Evolutionary conservation across 2,329 filamentous ascomycete genomes (phyloP), one percentile per base, ranked within the genome.

Genomic region (Metarhizium sp.): DNA sequence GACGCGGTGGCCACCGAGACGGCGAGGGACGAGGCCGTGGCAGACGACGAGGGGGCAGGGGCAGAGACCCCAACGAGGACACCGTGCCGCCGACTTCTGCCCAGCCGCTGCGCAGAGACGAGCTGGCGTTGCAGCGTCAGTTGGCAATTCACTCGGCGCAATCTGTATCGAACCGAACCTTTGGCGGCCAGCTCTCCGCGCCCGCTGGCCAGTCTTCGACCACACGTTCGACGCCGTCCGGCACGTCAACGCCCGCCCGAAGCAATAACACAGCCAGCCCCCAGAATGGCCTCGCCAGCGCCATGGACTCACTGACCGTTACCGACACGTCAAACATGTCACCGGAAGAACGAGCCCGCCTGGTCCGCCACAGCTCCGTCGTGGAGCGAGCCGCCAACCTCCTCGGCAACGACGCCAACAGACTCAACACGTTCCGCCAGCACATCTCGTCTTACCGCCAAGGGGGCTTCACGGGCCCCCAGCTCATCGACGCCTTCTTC

Each of bases 101-200:
- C 1, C 90, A 94, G 61, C 86, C 90, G 1, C 69, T 96, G 66
- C 82, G 88, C 51, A 78, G 94, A 66, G 94, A 95, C 60, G 90
- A 97, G 70, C 74, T 96, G 53, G 92, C 94, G 2, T 95, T 90
- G 68, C 92, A 97, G 66, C 80, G 94, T 52, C 90, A 95, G 65
- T 85, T 95, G 78, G 92, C 91, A 45, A 90, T 97, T 51, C 91
- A 95, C 63, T 92, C 86, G 51, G 86, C 90, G 1, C 90, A 95
- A 65, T 90, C 90, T 0, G 80, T 90, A 0, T 84, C 88, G 0
- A 86, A 82, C 48, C 82, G 91, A 47, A 90, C 84, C 2, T 96
- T 96, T 73, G 91, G 92, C 47, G 90, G 91, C 6, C 86, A 90
- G 63, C 79, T 96, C 52, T 89, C 87, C 58, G 69, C 64, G 13